These are phyloP conservation scores for Calonectria pseudoturangicola DNA, from an alignment of 2,329 filamentous ascomycete genomes.

Conservation along the genomic window DNA sequence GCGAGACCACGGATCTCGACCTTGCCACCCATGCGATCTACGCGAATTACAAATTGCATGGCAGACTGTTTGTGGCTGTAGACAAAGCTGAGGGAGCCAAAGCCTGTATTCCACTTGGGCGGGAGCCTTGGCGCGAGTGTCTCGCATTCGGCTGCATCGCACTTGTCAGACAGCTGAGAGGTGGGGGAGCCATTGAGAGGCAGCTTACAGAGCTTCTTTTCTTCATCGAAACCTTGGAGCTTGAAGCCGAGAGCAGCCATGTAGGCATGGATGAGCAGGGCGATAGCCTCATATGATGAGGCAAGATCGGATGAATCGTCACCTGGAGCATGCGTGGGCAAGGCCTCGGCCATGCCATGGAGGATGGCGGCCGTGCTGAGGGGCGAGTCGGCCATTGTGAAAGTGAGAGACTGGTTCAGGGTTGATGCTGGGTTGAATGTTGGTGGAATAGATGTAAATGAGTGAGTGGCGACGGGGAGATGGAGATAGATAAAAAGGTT, in stretches of 20 bases:
- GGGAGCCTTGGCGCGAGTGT: conserved; percentile 79
- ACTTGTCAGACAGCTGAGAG: conserved; percentile 30
- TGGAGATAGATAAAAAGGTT: conserved; percentile 15
- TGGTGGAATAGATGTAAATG: conserved; percentile 18
- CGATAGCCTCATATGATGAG: conserved; percentile 87
- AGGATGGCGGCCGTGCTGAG: conserved; percentile 65
- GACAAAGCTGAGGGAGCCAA: conserved; percentile 85
- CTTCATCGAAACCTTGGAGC: conserved; percentile 89
- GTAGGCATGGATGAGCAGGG: conserved; percentile 88
- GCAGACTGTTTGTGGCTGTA: conserved; percentile 91
- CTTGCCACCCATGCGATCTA: conserved; percentile 88
- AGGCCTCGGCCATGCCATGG: conserved; percentile 74
- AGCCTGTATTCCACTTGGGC: conserved; percentile 85
- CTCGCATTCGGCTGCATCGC: conserved; percentile 66
- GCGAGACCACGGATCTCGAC: conserved; percentile 89
- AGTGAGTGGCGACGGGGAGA: conserved; percentile 12
- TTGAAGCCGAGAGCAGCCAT: conserved; percentile 88
- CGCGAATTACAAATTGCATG: conserved; percentile 87
- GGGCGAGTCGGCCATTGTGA: conserved; percentile 51
- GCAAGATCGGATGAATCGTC: conserved; percentile 78
- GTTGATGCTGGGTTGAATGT: conserved; percentile 1
- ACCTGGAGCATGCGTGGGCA: conserved; percentile 71
- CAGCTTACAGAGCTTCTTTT: conserved; percentile 80
- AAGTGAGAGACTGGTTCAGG: background rate
- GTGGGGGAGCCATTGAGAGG: background rate